A percentile compares a stretch with the other conserved stretches of the same genome.
Evolutionary conservation across 2,329 filamentous ascomycete genomes (phyloP).

Genomic region (Penicillium sp.): DNA sequence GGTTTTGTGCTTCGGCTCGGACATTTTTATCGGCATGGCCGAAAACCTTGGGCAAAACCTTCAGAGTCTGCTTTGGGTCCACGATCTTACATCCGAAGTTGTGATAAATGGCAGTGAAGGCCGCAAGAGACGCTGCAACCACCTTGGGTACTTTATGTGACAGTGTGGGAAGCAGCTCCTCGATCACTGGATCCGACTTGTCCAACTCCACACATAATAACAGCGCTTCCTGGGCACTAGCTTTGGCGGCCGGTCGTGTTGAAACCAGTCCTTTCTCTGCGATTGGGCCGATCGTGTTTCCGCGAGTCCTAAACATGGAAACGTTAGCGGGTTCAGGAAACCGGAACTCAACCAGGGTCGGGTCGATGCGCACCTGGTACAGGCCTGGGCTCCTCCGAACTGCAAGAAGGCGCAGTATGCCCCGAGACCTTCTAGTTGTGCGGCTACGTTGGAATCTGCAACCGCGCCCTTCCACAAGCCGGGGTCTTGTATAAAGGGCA

Average conservation of each 20-base stretch:
- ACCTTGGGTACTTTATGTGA: conserved; percentile 91
- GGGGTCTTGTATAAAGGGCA: conserved; percentile 82
- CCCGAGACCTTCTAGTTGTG: conserved; percentile 87
- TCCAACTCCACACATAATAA: conserved; percentile 90
- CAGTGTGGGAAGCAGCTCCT: conserved; percentile 81
- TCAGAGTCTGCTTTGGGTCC: conserved; percentile 89
- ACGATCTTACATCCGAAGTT: conserved; percentile 93
- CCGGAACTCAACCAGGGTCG: neutral
- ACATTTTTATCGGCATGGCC: conserved; percentile 98
- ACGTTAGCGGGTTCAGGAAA: neutral
- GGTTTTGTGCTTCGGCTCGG: conserved; percentile 84
- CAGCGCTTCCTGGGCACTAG: conserved; percentile 81
- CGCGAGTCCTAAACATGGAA: conserved; percentile 62
- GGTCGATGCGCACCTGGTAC: conserved; percentile 58
- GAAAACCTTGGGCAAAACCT: conserved; percentile 84
- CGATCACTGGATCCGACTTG: conserved; percentile 78
- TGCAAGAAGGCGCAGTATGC: conserved; percentile 91
- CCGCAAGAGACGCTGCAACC: conserved; percentile 72
- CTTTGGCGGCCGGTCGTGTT: conserved; percentile 84
- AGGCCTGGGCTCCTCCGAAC: conserved; percentile 79
- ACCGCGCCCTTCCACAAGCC: conserved; percentile 90
- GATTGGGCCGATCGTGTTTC: conserved; percentile 73
- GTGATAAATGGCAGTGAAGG: conserved; percentile 82
- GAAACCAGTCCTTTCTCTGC: conserved; percentile 90
- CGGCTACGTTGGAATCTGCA: conserved; percentile 92